phyloP scores from a whole-genome alignment of 148 eudicot genomes.

The Diospyros lotus region DNA sequence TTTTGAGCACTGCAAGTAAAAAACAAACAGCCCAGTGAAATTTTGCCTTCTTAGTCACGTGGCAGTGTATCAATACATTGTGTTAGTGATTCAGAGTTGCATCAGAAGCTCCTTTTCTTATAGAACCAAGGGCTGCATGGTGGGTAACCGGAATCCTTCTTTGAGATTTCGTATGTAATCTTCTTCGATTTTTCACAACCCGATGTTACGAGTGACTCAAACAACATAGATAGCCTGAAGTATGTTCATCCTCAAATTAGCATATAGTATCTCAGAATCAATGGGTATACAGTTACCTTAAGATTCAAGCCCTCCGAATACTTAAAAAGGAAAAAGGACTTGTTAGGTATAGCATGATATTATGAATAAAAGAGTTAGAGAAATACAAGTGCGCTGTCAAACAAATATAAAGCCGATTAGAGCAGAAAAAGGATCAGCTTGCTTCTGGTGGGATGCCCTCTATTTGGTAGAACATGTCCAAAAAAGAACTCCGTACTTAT shows the following conservation, averaged over 20 bases:
- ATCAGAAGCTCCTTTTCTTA: neutral
- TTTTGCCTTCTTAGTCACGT: neutral
- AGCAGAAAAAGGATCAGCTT: neutral
- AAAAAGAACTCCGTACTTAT: neutral
- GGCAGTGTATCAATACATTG: too few relatives aligned
- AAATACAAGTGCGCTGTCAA: neutral
- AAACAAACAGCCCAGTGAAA: neutral
- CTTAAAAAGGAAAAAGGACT: neutral
- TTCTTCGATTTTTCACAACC: neutral
- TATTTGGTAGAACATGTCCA: neutral
- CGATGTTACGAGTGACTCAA: neutral
- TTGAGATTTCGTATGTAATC: neutral
- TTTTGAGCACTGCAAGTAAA: neutral
- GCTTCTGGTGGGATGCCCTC: neutral
- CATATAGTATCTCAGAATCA: neutral
- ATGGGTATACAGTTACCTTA: too few relatives aligned
- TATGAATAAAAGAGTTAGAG: neutral
- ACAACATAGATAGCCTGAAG: neutral
- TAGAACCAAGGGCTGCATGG: neutral
- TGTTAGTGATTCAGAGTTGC: too few relatives aligned
- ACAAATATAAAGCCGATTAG: neutral
- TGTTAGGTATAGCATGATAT: neutral
- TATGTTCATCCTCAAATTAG: neutral
- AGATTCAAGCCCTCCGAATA: too few relatives aligned
- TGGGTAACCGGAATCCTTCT: too few relatives aligned